phyloP scores from a whole-genome alignment of 768 basidiomycete genomes.

The Mrakia gelida region DNA sequence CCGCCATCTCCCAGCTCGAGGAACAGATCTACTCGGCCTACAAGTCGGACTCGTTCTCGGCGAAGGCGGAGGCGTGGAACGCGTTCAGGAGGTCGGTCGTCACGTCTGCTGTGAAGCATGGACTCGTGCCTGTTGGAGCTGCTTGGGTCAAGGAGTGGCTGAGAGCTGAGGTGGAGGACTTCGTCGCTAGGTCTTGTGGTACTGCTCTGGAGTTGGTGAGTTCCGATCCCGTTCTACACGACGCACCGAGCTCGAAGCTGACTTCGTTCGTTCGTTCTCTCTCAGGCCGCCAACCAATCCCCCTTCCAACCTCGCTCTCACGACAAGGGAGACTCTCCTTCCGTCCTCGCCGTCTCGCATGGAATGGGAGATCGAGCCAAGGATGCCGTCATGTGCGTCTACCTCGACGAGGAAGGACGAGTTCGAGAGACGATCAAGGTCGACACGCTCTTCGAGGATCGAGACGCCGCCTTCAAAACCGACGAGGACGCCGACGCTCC shows the following conservation, averaged over 20 bases:
- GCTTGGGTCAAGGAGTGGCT: slow-evolving; percentile 87
- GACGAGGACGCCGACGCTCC: neutral
- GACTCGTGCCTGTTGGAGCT: slow-evolving; percentile 75
- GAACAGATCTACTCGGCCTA: slow-evolving; percentile 74
- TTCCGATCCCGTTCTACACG: neutral
- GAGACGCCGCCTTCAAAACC: slow-evolving; percentile 51
- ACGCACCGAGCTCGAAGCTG: neutral
- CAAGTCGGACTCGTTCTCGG: slow-evolving; percentile 75
- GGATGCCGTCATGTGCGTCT: slow-evolving; percentile 79
- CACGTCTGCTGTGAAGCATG: slow-evolving; percentile 69
- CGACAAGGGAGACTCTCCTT: slow-evolving; percentile 67
- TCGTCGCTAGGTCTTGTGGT: slow-evolving; percentile 63
- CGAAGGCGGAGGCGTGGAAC: slow-evolving; percentile 87
- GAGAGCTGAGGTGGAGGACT: slow-evolving; percentile 84
- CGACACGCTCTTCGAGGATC: slow-evolving; percentile 73
- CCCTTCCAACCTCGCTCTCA: slow-evolving; percentile 63
- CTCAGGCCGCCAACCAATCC: slow-evolving; percentile 76
- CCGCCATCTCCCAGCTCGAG: slow-evolving; percentile 64
- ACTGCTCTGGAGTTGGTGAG: slow-evolving; percentile 64
- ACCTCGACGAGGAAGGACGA: slow-evolving; percentile 80
- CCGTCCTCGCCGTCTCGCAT: slow-evolving; percentile 84
- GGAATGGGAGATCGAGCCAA: slow-evolving; percentile 91
- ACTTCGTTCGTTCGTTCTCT: neutral
- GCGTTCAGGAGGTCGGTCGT: slow-evolving; percentile 72
- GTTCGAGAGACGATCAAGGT: slow-evolving; percentile 84